Conservation (phyloP, 352 stramenopile species). For the Phytopythium litorale region DNA sequence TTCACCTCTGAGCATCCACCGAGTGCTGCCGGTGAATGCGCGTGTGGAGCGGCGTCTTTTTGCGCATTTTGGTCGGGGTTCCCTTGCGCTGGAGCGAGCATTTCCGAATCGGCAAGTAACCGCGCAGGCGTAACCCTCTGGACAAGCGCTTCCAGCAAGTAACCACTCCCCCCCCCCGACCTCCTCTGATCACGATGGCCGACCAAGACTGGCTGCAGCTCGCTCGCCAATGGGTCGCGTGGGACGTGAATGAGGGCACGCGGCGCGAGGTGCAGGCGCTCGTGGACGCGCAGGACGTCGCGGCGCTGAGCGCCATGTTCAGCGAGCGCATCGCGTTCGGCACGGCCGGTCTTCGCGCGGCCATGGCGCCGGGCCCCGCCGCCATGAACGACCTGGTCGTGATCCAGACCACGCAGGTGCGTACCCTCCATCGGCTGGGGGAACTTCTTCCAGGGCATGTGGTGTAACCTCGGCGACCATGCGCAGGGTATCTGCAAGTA, state of each 20-base stretch:
- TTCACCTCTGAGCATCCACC: not conserved
- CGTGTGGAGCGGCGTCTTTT: not conserved
- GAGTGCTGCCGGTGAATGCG: not conserved
- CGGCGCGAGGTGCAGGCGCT: constrained; percentile 60
- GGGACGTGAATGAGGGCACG: constrained; percentile 85
- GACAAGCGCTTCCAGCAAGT: not conserved
- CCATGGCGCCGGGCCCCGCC: constrained; percentile 85
- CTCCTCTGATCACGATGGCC: not conserved
- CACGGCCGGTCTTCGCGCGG: constrained; percentile 87
- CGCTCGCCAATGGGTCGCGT: constrained; percentile 75
- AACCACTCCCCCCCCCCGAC: too few species aligned
- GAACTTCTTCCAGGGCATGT: not conserved
- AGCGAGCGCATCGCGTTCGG: constrained; percentile 87
- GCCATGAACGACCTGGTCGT: constrained; percentile 93
- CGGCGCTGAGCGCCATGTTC: constrained; percentile 68
- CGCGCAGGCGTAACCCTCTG: constrained; percentile 1
- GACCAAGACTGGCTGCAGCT: constrained; percentile 40
- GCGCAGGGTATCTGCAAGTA: constrained; percentile 88
- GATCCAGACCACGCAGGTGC: constrained; percentile 85
- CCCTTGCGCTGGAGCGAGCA: not conserved
- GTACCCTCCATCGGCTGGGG: not conserved
- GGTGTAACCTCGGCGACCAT: constrained; percentile 87
- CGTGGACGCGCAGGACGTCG: constrained; percentile 47
- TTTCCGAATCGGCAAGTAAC: not conserved
- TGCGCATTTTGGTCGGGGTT: constrained; percentile 1